Evolutionary conservation across 2,329 filamentous ascomycete genomes (phyloP), one percentile per base, ranked within the genome.

Genomic region (Ascosphaera pollenicola): DNA sequence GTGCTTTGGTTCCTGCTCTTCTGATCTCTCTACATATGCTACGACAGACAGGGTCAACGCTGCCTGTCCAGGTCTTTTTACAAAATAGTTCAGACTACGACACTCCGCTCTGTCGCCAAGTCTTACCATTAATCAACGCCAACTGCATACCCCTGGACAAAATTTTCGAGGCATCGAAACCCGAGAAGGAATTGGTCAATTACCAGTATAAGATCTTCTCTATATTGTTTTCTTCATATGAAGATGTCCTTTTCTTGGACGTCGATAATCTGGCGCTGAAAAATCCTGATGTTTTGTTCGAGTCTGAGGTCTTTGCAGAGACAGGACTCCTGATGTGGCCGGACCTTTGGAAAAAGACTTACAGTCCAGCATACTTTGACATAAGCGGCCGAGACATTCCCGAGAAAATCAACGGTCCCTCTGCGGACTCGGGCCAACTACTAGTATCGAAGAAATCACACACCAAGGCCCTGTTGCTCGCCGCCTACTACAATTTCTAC

Each of bases 161-260:
- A 8, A 44, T 47, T 34, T 55, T 60, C 39, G 70, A 61, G 47
- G 38, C 39, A 31, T 44, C 44, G 3, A 42, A 42, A 3, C 34
- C 43, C 43, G 59, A 63, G 11, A 63, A 75, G 40, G 77, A 76
- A 2, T 75, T 76, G 8, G 64, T 71, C 41, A 49, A 48, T 38
- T 71, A 68, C 44, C 69, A 73, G 47, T 64, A 66, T 54, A 73
- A 73, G 49, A 59, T 66, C 30, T 64, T 72, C 44, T 59, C 69
- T 3, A 62, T 73, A 15, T 54, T 74, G 2, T 66, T 72, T 44
- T 71, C 69, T 1, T 65, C 67, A 3, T 74, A 72, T 45, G 65
- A 71, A 47, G 61, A 71, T 39, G 60, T 70, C 8, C 56, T 74
- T 15, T 71, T 69, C 51, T 62, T 74, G 47, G 70, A 74, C 47